These are phyloP conservation scores for Lactarius sp. DNA, from an alignment of 768 basidiomycete species.

Conservation along the genomic window DNA sequence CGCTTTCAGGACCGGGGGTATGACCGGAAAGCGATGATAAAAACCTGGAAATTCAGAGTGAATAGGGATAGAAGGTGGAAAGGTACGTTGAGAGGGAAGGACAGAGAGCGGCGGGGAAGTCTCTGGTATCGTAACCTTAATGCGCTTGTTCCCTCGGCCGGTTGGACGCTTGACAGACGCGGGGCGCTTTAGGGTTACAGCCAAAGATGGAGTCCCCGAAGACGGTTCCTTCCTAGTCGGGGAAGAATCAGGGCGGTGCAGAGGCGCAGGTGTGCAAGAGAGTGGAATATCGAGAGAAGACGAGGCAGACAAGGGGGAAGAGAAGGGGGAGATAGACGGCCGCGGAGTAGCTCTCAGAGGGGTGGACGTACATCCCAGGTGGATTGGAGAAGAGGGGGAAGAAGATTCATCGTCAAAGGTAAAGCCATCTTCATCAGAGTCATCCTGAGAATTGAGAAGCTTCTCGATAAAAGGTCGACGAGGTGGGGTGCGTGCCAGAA, in stretches of 20 bases:
- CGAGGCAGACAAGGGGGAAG: constrained; percentile 17
- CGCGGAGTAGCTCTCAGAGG: constrained; percentile 18
- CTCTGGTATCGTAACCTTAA: background rate
- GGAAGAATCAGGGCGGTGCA: background rate
- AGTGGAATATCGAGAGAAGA: constrained; percentile 22
- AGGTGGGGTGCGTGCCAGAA: background rate
- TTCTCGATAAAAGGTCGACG: constrained; percentile 11
- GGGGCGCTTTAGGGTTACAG: constrained; percentile 10
- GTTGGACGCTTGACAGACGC: background rate
- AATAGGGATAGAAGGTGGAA: constrained; percentile 47
- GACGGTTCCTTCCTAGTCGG: background rate
- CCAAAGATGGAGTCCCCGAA: background rate
- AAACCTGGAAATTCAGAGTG: constrained; percentile 52
- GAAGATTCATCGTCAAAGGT: constrained; percentile 17
- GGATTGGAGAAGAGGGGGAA: constrained; percentile 11
- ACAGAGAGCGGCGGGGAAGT: background rate
- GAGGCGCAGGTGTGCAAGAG: constrained; percentile 8
- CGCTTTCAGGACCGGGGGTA: constrained; percentile 31
- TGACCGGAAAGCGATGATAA: constrained; percentile 67
- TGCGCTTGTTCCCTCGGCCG: background rate
- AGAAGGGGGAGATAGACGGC: constrained; percentile 19
- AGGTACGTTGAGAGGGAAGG: constrained; percentile 40
- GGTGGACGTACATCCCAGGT: constrained; percentile 20
- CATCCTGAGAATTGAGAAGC: constrained; percentile 16
- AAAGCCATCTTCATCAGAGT: constrained; percentile 18